Evolutionary conservation across 139 green algal genomes (phyloP).

Genomic region (Mesostigma viride): DNA sequence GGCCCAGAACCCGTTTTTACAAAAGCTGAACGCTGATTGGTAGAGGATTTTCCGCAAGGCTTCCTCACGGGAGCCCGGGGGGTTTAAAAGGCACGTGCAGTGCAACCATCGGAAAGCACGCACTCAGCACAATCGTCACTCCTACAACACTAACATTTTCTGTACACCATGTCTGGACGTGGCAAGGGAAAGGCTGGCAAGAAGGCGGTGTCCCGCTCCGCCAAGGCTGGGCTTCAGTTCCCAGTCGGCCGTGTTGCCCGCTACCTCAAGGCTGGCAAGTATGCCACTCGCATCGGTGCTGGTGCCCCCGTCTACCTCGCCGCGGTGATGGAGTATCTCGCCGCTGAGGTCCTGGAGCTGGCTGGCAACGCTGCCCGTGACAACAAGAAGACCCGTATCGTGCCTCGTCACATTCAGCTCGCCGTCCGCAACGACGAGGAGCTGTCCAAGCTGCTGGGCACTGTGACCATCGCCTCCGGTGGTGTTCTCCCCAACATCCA

Average conservation of each 20-base stretch:
- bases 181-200: conserved; percentile 57
- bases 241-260: conserved; percentile 68
- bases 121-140: too few relatives aligned
- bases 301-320: conserved; percentile 63
- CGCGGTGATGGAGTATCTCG: conserved; percentile 75
- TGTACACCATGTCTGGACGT: conserved; percentile 56
- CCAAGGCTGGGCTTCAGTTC: conserved; percentile 85
- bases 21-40: too few relatives aligned
- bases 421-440: conserved; percentile 89
- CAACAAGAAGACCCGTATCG: conserved; percentile 75
- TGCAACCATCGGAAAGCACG: too few relatives aligned
- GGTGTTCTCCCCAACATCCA: conserved; percentile 76
- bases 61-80: too few relatives aligned
- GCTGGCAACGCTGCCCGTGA: conserved; percentile 57
- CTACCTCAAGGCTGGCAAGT: conserved; percentile 78
- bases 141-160: too few relatives aligned
- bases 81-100: too few relatives aligned
- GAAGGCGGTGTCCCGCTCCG: conserved; percentile 61
- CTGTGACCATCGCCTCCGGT: conserved; percentile 61
- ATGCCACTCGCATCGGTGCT: conserved; percentile 54
- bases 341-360: conserved; percentile 64
- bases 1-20: too few relatives aligned
- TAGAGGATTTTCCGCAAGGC: too few relatives aligned
- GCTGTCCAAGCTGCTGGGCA: conserved; percentile 73
- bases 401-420: conserved; percentile 71